A percentile compares a stretch with the other conserved stretches of the same genome.
phyloP scores from a whole-genome alignment of 139 green algal species.

The Klebsormidium nitens region DNA sequence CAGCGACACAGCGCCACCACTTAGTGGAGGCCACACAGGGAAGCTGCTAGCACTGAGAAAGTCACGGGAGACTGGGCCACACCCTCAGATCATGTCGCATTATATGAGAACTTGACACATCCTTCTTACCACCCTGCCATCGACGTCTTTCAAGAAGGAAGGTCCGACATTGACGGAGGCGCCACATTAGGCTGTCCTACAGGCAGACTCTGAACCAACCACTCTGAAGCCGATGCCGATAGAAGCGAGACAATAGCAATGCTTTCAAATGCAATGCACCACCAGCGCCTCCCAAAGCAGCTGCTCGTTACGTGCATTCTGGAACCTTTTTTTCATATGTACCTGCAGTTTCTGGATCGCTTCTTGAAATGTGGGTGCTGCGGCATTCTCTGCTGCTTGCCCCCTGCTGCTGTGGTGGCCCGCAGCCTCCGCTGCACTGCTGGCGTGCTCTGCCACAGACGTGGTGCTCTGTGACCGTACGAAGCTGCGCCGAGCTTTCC shows the following conservation, averaged over 20 bases:
- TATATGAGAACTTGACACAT: neutral
- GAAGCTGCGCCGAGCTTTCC: too few species aligned
- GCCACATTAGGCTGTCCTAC: too few species aligned
- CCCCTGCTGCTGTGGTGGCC: too few species aligned
- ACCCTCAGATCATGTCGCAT: neutral
- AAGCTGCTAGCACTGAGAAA: neutral
- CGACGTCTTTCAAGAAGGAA: neutral
- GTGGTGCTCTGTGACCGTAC: too few species aligned
- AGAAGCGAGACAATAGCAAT: neutral
- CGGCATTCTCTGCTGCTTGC: too few species aligned
- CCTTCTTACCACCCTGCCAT: neutral
- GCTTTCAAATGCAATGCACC: neutral
- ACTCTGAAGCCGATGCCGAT: neutral
- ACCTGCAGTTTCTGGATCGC: constrained; percentile 62
- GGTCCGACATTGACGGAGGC: neutral
- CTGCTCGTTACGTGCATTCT: too few species aligned
- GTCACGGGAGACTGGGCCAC: neutral
- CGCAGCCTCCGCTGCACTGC: too few species aligned
- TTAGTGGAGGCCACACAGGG: neutral
- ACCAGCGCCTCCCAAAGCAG: neutral
- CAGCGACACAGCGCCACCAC: constrained; percentile 30
- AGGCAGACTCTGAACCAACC: neutral
- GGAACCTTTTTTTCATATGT: too few species aligned
- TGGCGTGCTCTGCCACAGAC: too few species aligned
- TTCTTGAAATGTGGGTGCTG: constrained; percentile 80